A percentile compares a stretch with the other conserved stretches of the same genome.
phyloP scores from a whole-genome alignment of 176 grass and related monocot species.

The Carex scoparia region DNA sequence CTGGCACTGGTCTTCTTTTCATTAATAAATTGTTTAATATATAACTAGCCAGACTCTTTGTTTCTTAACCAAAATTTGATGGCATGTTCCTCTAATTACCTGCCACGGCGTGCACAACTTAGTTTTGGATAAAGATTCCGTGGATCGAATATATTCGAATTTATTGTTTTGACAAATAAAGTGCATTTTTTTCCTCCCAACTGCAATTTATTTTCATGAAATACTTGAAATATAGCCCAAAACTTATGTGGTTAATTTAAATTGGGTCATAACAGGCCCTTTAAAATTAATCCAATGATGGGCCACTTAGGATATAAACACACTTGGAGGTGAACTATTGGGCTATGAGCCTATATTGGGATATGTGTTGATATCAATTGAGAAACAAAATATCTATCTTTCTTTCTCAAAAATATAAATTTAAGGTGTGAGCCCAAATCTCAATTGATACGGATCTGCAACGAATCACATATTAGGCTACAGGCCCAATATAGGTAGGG shows the following conservation, averaged over 20 bases:
- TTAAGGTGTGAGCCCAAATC: too few relatives aligned
- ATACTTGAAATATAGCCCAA: not conserved
- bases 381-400: too few relatives aligned
- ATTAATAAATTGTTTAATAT: not conserved
- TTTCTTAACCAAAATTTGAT: not conserved
- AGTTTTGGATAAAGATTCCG: slow-evolving; percentile 5
- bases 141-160: not conserved
- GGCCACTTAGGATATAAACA: not conserved
- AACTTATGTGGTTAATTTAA: not conserved
- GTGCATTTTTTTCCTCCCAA: not conserved
- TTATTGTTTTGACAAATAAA: not conserved
- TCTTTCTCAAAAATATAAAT: too few relatives aligned
- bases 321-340: not conserved
- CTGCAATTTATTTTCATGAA: not conserved
- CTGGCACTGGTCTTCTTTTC: not conserved
- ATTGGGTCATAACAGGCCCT: not conserved
- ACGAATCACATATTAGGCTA: too few relatives aligned
- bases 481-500: too few relatives aligned
- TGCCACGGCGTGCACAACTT: not conserved
- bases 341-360: too few relatives aligned
- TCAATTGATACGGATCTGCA: too few relatives aligned
- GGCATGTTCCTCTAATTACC: not conserved
- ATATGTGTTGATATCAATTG: too few relatives aligned
- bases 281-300: not conserved
- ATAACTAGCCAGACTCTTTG: not conserved